Base-by-base conservation (phyloP, 768 basidiomycete species). In the Asterophora parasitica region DNA sequence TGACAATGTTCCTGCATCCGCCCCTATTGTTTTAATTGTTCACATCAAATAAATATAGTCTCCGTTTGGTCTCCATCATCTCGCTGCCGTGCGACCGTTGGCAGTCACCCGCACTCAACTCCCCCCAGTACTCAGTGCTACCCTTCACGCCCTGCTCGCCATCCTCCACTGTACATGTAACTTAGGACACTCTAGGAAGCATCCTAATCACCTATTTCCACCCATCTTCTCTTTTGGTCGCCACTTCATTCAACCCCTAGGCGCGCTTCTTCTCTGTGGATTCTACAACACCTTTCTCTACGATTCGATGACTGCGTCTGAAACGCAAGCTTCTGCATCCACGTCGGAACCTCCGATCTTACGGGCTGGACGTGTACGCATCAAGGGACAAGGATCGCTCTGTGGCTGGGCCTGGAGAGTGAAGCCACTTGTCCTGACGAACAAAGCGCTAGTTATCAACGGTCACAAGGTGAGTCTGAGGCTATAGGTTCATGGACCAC, bases 401-500 rank as follows among this genome's bases (percentile, higher is more conserved):
- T 45, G 50, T 43, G 49, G 51, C 42, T 54, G 55, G 54, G 41
- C 51, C 11, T 58, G 59, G 59, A 54, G 36, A 46, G 49, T 44
- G n/a, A 50, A 49, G 39, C 49, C 55, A n/a, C 52, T 60, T 7
- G 51, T 54, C 1, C 46, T 60, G n/a, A 60, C 59, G 3, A 48
- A 56, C 31, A 43, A 52, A 7, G 57, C 50, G 1, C 49, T 60
- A 27, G 49, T 56, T 4, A 58, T 51, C 15, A 46, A 54, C 4
- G 51, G 47, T n/a, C 46, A 52, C 51, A 58, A 50, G 48, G 58
- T 58, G 15, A 1, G 56, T 48, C 8, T 30, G 12, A 11, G 34
- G 3, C 17, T 33, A 26, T 33, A 16, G 10, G 8, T 9, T 40
- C 15, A 4, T 8, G 9, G 20, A 23, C 37, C 30, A 13, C 3